Evolutionary conservation across 352 stramenopile species (phyloP).

Genomic region (Phytopythium sindhum): DNA sequence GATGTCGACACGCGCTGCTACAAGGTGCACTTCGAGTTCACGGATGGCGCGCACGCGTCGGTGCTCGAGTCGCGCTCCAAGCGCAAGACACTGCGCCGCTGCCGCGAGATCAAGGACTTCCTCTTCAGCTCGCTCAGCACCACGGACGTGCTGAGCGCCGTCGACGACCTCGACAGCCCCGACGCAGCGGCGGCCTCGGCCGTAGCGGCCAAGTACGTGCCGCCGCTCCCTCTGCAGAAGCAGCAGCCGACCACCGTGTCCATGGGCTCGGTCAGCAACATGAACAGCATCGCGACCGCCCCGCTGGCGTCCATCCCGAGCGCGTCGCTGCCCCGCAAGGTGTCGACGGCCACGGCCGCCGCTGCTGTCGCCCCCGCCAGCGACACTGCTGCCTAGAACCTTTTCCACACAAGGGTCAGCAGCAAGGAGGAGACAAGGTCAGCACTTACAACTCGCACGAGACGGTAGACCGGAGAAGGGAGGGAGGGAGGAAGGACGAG

Average conservation of each 20-base stretch:
- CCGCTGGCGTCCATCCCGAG: conserved; percentile 16
- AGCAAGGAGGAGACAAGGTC: not conserved
- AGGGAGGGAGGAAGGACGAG: no score
- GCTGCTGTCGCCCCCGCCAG: not conserved
- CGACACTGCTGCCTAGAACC: not conserved
- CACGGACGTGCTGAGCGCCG: not conserved
- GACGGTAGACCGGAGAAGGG: not conserved
- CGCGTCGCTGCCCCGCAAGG: conserved; percentile 18
- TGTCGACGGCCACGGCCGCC: not conserved
- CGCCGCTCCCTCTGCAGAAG: not conserved
- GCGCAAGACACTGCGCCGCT: conserved; percentile 49
- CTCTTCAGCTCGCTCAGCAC: conserved; percentile 13
- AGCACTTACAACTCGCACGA: not conserved
- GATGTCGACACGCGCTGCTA: conserved; percentile 68
- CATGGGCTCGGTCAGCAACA: not conserved
- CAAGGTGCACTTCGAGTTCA: conserved; percentile 74
- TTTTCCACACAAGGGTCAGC: no score
- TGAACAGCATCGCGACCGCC: conserved; percentile 6
- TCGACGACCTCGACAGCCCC: not conserved
- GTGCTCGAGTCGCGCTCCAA: conserved; percentile 60
- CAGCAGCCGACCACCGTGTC: not conserved
- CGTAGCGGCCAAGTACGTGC: not conserved
- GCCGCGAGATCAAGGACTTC: conserved; percentile 57
- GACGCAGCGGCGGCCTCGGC: not conserved
- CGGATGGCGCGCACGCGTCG: conserved; percentile 47